Percentiles rank a stretch among this genome's conserved stretches.
These are phyloP conservation scores for Tricholoma bakamatsutake DNA, from an alignment of 768 basidiomycete genomes.

Conservation along the genomic window DNA sequence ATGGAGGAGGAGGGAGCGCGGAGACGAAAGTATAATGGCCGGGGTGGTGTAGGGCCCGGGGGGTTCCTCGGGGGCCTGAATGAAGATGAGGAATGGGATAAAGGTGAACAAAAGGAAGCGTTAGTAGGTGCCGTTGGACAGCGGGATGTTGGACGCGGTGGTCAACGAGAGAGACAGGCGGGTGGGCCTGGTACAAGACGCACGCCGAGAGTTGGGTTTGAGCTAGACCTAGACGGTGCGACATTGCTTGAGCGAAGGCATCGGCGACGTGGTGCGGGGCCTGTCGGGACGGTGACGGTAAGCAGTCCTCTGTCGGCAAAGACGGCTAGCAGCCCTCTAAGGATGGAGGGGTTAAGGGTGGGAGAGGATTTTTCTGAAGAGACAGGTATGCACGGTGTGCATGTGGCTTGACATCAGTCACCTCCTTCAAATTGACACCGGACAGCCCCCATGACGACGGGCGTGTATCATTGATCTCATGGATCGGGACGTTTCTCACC, in stretches of 20 bases:
- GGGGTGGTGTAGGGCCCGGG: slow-evolving; percentile 68
- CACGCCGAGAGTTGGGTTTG: slow-evolving; percentile 43
- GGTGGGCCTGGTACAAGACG: slow-evolving; percentile 7
- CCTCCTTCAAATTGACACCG: not conserved
- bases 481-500: not conserved
- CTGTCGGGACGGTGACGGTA: slow-evolving; percentile 14
- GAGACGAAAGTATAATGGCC: slow-evolving; percentile 73
- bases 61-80: slow-evolving; percentile 84
- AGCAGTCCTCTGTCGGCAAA: slow-evolving; percentile 31
- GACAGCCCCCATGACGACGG: not conserved
- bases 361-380: slow-evolving; percentile 15
- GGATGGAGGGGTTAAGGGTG: slow-evolving; percentile 20
- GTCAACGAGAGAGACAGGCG: slow-evolving; percentile 12
- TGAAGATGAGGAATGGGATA: slow-evolving; percentile 85
- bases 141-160: slow-evolving; percentile 30
- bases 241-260: slow-evolving; percentile 78
- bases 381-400: slow-evolving; percentile 17
- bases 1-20: slow-evolving; percentile 99
- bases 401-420: not conserved
- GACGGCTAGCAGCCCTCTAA: slow-evolving; percentile 20
- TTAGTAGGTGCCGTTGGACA: slow-evolving; percentile 10
- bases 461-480: not conserved
- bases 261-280: slow-evolving; percentile 25
- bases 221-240: slow-evolving; percentile 81
- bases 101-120: slow-evolving; percentile 22